A percentile compares a stretch with the other conserved stretches of the same genome.
Evolutionary conservation across 768 basidiomycete species (phyloP).

Genomic region (Tricholoma sp.): DNA sequence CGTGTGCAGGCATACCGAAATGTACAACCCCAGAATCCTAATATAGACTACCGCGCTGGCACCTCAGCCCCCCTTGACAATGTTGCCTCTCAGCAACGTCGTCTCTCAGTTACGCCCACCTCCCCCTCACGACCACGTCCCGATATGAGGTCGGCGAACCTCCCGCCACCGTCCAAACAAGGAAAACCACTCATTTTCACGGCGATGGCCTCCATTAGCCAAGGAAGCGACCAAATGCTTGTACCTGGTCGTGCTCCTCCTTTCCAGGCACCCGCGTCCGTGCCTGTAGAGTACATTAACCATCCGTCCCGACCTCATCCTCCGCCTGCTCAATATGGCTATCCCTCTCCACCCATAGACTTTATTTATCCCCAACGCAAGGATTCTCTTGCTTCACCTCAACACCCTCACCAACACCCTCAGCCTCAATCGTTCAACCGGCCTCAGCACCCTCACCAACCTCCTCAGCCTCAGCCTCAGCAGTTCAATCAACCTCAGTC

Average conservation of each 20-base stretch:
- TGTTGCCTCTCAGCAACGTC: background rate
- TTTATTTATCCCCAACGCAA: background rate
- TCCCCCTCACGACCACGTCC: constrained; percentile 18
- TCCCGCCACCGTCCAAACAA: constrained; percentile 18
- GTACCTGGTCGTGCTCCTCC: background rate
- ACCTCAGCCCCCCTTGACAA: constrained; percentile 4
- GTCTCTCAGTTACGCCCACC: constrained; percentile 3
- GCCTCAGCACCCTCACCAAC: background rate
- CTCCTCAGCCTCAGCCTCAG: no score
- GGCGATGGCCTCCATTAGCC: constrained; percentile 38
- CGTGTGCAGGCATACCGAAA: background rate
- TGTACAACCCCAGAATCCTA: constrained; percentile 1
- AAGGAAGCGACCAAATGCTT: constrained; percentile 11
- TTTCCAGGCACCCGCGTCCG: background rate
- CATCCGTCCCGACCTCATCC: background rate
- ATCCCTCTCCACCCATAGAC: constrained; percentile 1
- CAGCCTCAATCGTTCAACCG: background rate
- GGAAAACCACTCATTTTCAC: constrained; percentile 63
- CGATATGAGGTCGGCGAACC: constrained; percentile 15
- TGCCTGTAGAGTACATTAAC: background rate
- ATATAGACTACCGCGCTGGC: background rate
- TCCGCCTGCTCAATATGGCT: background rate
- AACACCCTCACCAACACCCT: background rate
- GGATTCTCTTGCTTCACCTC: background rate
- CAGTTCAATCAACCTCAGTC: background rate